Evolutionary conservation across 257 asterid genomes (phyloP).

Genomic region (Ophiorrhiza pumila): DNA sequence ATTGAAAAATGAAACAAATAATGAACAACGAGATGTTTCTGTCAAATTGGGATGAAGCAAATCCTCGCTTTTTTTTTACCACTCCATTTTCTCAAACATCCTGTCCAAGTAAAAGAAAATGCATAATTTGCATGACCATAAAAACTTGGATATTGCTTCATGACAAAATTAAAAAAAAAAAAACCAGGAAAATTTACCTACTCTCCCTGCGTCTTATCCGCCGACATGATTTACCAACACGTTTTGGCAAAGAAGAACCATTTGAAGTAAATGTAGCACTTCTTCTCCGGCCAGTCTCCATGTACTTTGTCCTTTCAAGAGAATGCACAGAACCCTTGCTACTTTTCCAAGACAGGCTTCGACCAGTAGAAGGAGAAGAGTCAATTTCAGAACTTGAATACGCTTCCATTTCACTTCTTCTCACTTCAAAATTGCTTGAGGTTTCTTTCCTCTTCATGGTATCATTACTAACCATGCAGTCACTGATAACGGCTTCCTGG

Average conservation of each 20-base stretch:
- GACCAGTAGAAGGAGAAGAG: constrained; percentile 63
- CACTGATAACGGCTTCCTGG: constrained; percentile 40
- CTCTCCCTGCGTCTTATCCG: constrained; percentile 67
- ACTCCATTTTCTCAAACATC: background rate
- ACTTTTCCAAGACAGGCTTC: constrained; percentile 90
- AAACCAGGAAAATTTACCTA: constrained; percentile 43
- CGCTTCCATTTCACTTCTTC: constrained; percentile 48
- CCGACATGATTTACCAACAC: constrained; percentile 82
- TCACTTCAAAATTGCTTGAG: constrained; percentile 31
- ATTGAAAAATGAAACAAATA: background rate
- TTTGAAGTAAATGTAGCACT: constrained; percentile 48
- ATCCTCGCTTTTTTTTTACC: background rate
- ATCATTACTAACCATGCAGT: constrained; percentile 35
- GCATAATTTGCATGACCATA: background rate
- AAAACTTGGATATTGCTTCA: background rate
- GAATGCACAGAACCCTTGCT: constrained; percentile 49
- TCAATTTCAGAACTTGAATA: constrained; percentile 73
- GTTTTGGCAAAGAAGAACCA: constrained; percentile 54
- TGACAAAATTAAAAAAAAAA: background rate
- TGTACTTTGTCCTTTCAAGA: constrained; percentile 51
- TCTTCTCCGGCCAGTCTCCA: constrained; percentile 57
- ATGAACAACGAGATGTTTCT: background rate
- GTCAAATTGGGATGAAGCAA: background rate
- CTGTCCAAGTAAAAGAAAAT: background rate
- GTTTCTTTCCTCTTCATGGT: constrained; percentile 28